Conservation (phyloP, 1,284 basidiomycete species). For the Puccinia polysora region DNA sequence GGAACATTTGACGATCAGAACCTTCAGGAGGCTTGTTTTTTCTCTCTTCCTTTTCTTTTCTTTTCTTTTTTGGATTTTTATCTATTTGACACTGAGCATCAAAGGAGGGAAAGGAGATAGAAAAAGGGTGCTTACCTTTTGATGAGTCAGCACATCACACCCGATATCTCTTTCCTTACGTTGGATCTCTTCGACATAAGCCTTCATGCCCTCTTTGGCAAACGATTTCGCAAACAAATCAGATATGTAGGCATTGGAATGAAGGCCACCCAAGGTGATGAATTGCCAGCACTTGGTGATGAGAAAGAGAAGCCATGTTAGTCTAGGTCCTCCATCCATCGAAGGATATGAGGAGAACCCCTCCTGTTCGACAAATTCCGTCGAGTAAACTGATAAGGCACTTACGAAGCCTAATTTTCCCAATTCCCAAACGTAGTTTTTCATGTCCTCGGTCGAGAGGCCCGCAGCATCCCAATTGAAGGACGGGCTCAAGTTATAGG, state of each 20-base stretch:
- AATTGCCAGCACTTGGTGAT: slow-evolving; percentile 70
- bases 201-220: slow-evolving; percentile 73
- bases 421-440: slow-evolving; percentile 84
- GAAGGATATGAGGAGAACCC: too few relatives aligned
- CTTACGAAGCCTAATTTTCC: slow-evolving; percentile 71
- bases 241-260: slow-evolving; percentile 74
- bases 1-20: too few relatives aligned
- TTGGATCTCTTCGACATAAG: slow-evolving; percentile 78
- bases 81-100: too few relatives aligned
- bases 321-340: too few relatives aligned
- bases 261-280: slow-evolving; percentile 79
- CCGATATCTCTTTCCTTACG: slow-evolving; percentile 83
- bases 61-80: too few relatives aligned
- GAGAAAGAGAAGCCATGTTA: too few relatives aligned
- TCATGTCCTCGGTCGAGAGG: slow-evolving; percentile 66
- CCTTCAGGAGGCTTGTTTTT: too few relatives aligned
- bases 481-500: slow-evolving; percentile 89
- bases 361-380: too few relatives aligned
- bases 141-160: slow-evolving; percentile 51
- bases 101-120: neutral
- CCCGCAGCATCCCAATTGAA: slow-evolving; percentile 88
- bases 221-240: slow-evolving; percentile 57
- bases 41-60: too few relatives aligned
- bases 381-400: slow-evolving; percentile 45
- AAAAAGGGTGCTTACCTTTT: slow-evolving; percentile 48